Evolutionary conservation across 2,329 filamentous ascomycete species (phyloP).

Genomic region (Colletotrichum lini): DNA sequence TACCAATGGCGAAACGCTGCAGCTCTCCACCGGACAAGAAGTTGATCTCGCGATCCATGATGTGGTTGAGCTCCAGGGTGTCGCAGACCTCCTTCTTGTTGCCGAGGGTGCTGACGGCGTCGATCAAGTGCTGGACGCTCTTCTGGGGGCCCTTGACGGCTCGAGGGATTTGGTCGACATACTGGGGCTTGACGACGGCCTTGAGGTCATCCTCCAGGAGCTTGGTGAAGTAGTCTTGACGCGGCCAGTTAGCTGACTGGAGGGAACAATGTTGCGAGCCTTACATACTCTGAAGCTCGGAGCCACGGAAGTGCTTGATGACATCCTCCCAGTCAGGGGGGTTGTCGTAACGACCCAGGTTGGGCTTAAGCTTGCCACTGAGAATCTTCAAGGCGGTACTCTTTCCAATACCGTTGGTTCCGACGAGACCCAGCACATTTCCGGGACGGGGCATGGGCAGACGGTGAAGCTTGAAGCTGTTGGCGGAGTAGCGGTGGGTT

Average conservation of each 20-base stretch:
- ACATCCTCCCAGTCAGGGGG: constrained; percentile 99
- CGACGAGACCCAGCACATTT: constrained; percentile 95
- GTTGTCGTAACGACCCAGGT: constrained; percentile 94
- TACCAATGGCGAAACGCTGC: constrained; percentile 96
- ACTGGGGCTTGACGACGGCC: constrained; percentile 98
- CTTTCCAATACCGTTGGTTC: constrained; percentile 99
- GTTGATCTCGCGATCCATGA: constrained; percentile 91
- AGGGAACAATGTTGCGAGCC: neutral
- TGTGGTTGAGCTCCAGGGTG: constrained; percentile 87
- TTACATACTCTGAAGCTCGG: constrained; percentile 90
- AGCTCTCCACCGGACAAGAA: constrained; percentile 96
- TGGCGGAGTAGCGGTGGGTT: constrained; percentile 98
- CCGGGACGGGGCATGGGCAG: constrained; percentile 96
- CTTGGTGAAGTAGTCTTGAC: constrained; percentile 94
- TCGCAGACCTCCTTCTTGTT: constrained; percentile 88
- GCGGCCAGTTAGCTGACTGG: constrained; percentile 33
- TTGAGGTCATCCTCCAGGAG: constrained; percentile 97
- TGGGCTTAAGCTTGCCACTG: constrained; percentile 98
- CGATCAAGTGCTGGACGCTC: constrained; percentile 83
- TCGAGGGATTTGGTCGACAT: constrained; percentile 97
- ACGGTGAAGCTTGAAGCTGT: constrained; percentile 99
- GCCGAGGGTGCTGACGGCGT: constrained; percentile 80
- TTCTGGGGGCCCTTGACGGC: constrained; percentile 88
- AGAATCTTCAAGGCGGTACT: constrained; percentile 99
- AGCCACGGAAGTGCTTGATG: constrained; percentile 97